Evolutionary conservation across 2,329 filamentous ascomycete species (phyloP), one percentile per base, ranked within the genome.

Genomic region (Emmonsiellopsis sp.): DNA sequence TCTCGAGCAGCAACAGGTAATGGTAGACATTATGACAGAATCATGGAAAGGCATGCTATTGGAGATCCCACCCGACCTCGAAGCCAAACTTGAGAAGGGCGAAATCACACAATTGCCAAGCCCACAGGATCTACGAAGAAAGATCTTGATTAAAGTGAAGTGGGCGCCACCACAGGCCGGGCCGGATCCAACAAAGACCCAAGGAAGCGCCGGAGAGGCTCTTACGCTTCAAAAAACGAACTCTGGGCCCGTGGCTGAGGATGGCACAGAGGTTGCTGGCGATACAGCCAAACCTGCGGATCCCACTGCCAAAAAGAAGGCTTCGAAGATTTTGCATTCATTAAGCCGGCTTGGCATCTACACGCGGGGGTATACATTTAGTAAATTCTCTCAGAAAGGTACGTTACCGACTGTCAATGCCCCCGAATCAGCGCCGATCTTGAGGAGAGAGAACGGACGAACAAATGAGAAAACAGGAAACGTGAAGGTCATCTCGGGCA

Each of bases 21-120:
- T 97, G 88, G 91, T 95, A 9, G 81, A 87, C 53, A 95, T 97
- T 58, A 96, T 98, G 86, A 84, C 84, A 59, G 83, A 95, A 60
- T 86, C 88, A 58, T 98, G 91, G 90, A 80, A 79, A 41, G 84
- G 81, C 0, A 73, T 86, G 62, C 76, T 97, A 5, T 76, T 96
- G 9, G 84, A 89, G 73, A 38, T 77, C 72, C 75, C 61, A 73
- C 74, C 60, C 67, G 84, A 87, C 73, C 40, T 76, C 71, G 75
- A 60, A 75, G 74, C 59, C 68, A 81, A 65, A 75, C 82, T 57
- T 15, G 56, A 55, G 42, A 50, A 53, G 7, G 54, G 55, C n/a
- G 61, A 66, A 16, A 56, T 61, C 11, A 58, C 74, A 7, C 61
- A 68, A 5, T 79, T 92, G 30, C 86, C 88, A 0, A 79, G 82